Percentiles rank a stretch among this genome's conserved stretches.
Conservation (phyloP, 2,329 filamentous ascomycete genomes). For the Colletotrichum sp. region DNA sequence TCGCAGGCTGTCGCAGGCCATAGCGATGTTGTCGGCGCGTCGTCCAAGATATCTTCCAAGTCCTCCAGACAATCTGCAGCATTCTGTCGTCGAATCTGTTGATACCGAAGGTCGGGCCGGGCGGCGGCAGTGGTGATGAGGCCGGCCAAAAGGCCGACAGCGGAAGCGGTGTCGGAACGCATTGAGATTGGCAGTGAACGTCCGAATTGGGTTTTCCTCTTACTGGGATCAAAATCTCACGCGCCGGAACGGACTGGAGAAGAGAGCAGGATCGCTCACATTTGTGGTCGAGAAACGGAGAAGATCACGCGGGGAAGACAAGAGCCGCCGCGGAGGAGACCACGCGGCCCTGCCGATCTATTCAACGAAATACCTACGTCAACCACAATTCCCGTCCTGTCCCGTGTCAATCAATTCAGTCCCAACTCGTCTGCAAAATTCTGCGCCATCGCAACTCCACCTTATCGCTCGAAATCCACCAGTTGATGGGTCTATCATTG, state of each 20-base stretch:
- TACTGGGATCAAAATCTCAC: not conserved
- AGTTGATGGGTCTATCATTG: not conserved
- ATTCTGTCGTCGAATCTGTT: slow-evolving; percentile 4
- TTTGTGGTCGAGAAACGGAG: not conserved
- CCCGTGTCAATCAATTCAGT: not conserved
- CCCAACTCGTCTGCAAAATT: not conserved
- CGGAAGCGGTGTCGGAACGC: not conserved
- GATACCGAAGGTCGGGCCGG: not conserved
- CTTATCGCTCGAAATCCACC: not conserved
- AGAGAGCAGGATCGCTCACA: not conserved
- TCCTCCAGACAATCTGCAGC: not conserved
- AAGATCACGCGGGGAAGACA: not conserved
- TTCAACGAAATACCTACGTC: not conserved
- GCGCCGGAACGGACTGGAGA: not conserved
- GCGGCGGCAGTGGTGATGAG: not conserved
- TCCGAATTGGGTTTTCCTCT: not conserved
- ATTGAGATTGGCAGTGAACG: not conserved
- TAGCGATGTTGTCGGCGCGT: slow-evolving; percentile 1
- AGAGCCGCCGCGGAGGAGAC: not conserved
- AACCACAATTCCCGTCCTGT: not conserved
- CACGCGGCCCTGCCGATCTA: not conserved
- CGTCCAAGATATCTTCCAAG: slow-evolving; percentile 5
- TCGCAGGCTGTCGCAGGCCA: slow-evolving; percentile 15
- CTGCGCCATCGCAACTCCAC: slow-evolving; percentile 12
- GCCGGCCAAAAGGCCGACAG: not conserved